Percentiles rank a stretch among this genome's conserved stretches.
Conservation (phyloP, 768 basidiomycete species). For the Fibroporia radiculosa region DNA sequence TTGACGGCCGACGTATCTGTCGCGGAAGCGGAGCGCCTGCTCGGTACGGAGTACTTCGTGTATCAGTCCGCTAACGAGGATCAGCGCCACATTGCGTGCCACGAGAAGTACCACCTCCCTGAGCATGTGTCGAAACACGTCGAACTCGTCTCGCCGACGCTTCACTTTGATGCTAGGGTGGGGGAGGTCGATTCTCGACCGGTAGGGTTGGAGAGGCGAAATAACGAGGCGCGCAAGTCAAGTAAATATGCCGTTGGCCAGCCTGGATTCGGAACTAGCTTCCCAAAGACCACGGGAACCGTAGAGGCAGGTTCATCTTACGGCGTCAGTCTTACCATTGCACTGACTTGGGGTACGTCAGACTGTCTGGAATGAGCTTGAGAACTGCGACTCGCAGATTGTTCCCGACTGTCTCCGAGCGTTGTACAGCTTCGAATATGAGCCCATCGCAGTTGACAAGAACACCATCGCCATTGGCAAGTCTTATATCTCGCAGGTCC, state of each 20-base stretch:
- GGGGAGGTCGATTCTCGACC: slow-evolving; percentile 17
- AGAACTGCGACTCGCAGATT: slow-evolving; percentile 21
- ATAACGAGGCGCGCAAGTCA: neutral
- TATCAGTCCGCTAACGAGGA: slow-evolving; percentile 25
- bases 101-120: slow-evolving; percentile 57
- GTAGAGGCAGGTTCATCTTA: slow-evolving; percentile 4
- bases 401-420: slow-evolving; percentile 24
- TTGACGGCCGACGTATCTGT: slow-evolving; percentile 33
- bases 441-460: slow-evolving; percentile 13
- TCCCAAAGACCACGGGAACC: slow-evolving; percentile 9
- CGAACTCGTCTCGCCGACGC: slow-evolving; percentile 65
- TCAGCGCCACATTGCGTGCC: slow-evolving; percentile 42
- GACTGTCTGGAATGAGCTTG: neutral
- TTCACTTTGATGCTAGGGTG: slow-evolving; percentile 47
- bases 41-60: slow-evolving; percentile 38
- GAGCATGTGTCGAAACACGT: slow-evolving; percentile 46
- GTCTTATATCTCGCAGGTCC: neutral
- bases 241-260: slow-evolving; percentile 3
- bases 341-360: neutral
- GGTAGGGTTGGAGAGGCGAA: neutral
- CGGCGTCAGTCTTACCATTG: too few species aligned
- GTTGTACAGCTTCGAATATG: slow-evolving; percentile 25
- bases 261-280: slow-evolving; percentile 11
- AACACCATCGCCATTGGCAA: slow-evolving; percentile 26
- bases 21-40: slow-evolving; percentile 35